These are phyloP conservation scores for Beauveria caledonica DNA, from an alignment of 2,329 filamentous ascomycete genomes.

Conservation along the genomic window DNA sequence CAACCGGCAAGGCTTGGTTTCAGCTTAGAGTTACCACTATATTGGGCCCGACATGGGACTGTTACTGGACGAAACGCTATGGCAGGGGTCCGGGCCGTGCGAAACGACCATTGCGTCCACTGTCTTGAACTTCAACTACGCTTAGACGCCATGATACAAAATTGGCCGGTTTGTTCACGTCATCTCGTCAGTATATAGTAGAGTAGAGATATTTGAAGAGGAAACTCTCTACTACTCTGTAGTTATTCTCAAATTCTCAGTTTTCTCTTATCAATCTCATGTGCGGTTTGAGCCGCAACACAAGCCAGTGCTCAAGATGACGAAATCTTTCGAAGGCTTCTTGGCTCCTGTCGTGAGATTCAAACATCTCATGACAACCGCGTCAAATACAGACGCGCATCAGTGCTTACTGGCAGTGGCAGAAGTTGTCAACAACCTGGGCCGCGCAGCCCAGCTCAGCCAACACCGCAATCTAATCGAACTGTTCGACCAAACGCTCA, in stretches of 20 bases:
- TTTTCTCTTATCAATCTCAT: too few relatives aligned
- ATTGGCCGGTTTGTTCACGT: neutral
- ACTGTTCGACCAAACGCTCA: neutral
- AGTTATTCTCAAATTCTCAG: too few relatives aligned
- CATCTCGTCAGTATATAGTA: neutral
- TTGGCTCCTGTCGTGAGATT: neutral
- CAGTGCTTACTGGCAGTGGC: neutral
- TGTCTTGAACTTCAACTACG: neutral
- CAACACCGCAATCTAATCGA: neutral
- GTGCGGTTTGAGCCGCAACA: too few relatives aligned
- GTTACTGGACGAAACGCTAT: neutral
- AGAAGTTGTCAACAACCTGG: neutral
- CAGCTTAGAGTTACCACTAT: too few relatives aligned
- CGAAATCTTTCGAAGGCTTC: neutral
- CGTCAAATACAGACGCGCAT: neutral
- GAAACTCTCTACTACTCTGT: too few relatives aligned
- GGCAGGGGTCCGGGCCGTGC: neutral
- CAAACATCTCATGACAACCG: neutral
- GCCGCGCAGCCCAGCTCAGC: neutral
- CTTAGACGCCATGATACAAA: neutral
- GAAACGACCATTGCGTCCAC: neutral
- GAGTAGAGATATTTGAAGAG: too few relatives aligned
- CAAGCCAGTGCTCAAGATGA: constrained; percentile 16
- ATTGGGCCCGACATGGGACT: too few relatives aligned
- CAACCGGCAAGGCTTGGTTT: too few relatives aligned